These are phyloP conservation scores for Aurinia saxatilis DNA, from an alignment of 345 rosid genomes.

Conservation along the genomic window DNA sequence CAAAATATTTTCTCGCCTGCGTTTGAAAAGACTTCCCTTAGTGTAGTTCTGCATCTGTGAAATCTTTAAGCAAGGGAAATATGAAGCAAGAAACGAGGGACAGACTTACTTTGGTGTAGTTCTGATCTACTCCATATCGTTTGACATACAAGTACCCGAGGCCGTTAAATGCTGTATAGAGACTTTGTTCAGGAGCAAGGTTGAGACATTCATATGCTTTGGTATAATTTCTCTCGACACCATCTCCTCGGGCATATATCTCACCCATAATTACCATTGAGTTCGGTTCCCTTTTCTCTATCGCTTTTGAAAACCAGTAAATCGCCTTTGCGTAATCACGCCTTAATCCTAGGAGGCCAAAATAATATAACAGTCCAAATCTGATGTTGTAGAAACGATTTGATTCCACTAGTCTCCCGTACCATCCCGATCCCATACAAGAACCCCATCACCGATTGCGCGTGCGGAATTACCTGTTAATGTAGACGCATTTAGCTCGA, in stretches of 20 bases:
- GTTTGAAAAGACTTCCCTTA: too few species aligned
- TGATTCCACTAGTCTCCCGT: constrained; percentile 55
- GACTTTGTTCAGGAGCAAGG: constrained; percentile 57
- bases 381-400: constrained; percentile 58
- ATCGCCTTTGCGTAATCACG: constrained; percentile 72
- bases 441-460: constrained; percentile 60
- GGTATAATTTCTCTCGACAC: constrained; percentile 77
- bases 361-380: constrained; percentile 68
- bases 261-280: constrained; percentile 86
- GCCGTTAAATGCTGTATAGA: constrained; percentile 72
- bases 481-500: constrained; percentile 44
- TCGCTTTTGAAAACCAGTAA: constrained; percentile 68
- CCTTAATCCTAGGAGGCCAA: constrained; percentile 73
- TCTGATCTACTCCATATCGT: constrained; percentile 81
- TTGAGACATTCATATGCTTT: constrained; percentile 70
- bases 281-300: constrained; percentile 64
- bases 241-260: constrained; percentile 82
- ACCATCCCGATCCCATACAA: constrained; percentile 51
- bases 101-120: constrained; percentile 53
- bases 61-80: too few species aligned
- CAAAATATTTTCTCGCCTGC: constrained; percentile 82
- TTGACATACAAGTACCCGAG: constrained; percentile 79
- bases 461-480: constrained; percentile 43
- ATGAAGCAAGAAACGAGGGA: too few species aligned
- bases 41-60: too few species aligned